Evolutionary conservation across 1,284 basidiomycete species (phyloP).

Genomic region (Marasmius sp.): DNA sequence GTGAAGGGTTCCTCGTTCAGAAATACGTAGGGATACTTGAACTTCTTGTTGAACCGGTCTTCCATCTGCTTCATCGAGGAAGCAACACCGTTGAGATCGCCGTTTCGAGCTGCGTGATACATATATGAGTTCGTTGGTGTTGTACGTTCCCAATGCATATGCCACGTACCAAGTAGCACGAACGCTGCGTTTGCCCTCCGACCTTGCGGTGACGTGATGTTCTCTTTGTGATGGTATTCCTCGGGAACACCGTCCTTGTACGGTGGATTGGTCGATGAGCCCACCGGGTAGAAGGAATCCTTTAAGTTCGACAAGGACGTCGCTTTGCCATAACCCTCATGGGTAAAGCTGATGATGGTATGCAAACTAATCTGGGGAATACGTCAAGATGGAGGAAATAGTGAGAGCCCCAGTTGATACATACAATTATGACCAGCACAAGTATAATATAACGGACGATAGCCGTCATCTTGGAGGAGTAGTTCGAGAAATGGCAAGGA

Average conservation of each 20-base stretch:
- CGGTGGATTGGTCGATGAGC: too few relatives aligned
- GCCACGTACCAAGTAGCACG: conserved; percentile 31
- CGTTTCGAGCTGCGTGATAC: conserved; percentile 32
- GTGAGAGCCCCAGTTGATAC: conserved; percentile 20
- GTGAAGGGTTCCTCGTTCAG: conserved; percentile 72
- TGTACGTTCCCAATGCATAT: too few relatives aligned
- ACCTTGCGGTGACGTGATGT: background rate
- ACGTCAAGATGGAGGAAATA: too few relatives aligned
- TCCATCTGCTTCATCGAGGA: conserved; percentile 48
- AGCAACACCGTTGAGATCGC: conserved; percentile 35
- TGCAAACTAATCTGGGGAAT: background rate
- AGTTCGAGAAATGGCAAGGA: too few relatives aligned
- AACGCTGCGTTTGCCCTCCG: conserved; percentile 42
- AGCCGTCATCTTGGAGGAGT: conserved; percentile 54
- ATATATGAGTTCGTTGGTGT: too few relatives aligned
- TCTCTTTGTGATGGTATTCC: conserved; percentile 1
- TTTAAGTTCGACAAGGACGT: conserved; percentile 20
- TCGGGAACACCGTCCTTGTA: background rate
- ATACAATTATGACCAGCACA: conserved; percentile 63
- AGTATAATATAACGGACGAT: conserved; percentile 68
- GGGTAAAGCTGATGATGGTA: conserved; percentile 13
- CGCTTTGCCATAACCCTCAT: conserved; percentile 20
- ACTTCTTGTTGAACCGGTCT: conserved; percentile 62
- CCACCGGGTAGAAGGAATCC: conserved; percentile 8
- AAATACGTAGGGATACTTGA: conserved; percentile 71